phyloP scores from a whole-genome alignment of 306 rosid genomes.

The Cucurbita argyrosperma region DNA sequence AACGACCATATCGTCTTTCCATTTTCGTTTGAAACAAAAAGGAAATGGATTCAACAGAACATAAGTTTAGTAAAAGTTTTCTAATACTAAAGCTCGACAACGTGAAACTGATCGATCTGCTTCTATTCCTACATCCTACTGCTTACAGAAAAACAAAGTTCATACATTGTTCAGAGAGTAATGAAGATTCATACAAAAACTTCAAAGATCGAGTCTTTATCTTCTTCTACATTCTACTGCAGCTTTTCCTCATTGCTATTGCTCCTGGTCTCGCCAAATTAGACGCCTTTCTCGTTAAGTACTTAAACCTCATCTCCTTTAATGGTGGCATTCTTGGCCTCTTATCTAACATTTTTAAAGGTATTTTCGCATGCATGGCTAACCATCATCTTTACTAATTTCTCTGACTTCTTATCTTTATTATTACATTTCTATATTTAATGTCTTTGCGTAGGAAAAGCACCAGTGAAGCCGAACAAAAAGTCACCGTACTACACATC shows the following conservation, averaged over 20 bases:
- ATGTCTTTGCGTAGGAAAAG: slow-evolving; percentile 4
- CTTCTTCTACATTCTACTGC: slow-evolving; percentile 31
- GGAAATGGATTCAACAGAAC: slow-evolving; percentile 17
- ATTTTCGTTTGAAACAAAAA: background rate
- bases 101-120: slow-evolving; percentile 24
- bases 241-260: slow-evolving; percentile 10
- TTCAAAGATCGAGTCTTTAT: slow-evolving; percentile 48
- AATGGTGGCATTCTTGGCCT: slow-evolving; percentile 39
- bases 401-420: background rate
- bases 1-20: background rate
- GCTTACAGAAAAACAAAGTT: slow-evolving; percentile 18
- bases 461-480: background rate
- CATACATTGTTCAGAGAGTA: slow-evolving; percentile 22
- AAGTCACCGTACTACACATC: slow-evolving; percentile 3
- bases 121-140: slow-evolving; percentile 23
- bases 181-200: background rate
- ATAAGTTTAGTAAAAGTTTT: slow-evolving; percentile 10
- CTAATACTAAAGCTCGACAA: slow-evolving; percentile 36
- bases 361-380: background rate
- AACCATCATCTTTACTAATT: background rate
- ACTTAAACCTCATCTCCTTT: slow-evolving; percentile 32
- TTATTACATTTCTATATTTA: too few species aligned
- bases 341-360: background rate
- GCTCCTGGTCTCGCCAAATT: slow-evolving; percentile 11
- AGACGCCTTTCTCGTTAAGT: slow-evolving; percentile 21